Percentiles rank a stretch among this genome's conserved stretches.
phyloP scores from a whole-genome alignment of 371 early-diverging fungal species.

The Mucor velutinosus region DNA sequence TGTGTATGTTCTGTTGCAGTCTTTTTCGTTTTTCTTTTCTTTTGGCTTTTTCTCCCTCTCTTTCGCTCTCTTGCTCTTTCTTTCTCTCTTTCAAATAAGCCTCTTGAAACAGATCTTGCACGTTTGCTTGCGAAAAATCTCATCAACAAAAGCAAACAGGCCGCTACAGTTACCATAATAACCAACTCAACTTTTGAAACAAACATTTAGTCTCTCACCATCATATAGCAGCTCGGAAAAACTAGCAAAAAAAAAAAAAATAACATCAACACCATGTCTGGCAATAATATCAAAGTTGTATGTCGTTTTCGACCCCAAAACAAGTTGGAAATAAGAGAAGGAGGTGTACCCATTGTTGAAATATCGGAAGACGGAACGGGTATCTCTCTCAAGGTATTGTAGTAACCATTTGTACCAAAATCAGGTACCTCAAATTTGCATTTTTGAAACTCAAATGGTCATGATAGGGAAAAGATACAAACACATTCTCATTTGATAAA shows the following conservation, averaged over 20 bases:
- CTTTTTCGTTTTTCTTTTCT: background rate
- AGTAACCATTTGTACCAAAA: conserved; percentile 37
- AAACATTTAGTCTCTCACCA: background rate
- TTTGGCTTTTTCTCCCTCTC: conserved; percentile 1
- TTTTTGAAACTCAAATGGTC: conserved; percentile 78
- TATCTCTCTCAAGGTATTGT: conserved; percentile 71
- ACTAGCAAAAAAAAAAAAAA: conserved; percentile 1
- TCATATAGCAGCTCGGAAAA: background rate
- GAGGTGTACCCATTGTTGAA: conserved; percentile 83
- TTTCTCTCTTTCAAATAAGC: background rate
- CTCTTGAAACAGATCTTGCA: background rate
- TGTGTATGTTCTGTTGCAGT: conserved; percentile 1
- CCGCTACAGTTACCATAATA: background rate
- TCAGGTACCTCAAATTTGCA: conserved; percentile 65
- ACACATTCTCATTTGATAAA: conserved; percentile 87
- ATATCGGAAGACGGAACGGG: conserved; percentile 83
- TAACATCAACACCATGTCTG: conserved; percentile 37
- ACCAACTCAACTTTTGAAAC: background rate
- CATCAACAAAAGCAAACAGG: background rate
- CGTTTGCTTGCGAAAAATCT: background rate
- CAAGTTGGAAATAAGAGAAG: conserved; percentile 84
- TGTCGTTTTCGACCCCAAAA: conserved; percentile 98
- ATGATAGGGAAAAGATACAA: conserved; percentile 80
- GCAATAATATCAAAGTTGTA: conserved; percentile 94
- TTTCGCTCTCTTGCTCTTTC: conserved; percentile 2